A percentile compares a stretch with the other conserved stretches of the same genome.
phyloP scores from a whole-genome alignment of 331 rosid species.

The Prunus yedoensis region DNA sequence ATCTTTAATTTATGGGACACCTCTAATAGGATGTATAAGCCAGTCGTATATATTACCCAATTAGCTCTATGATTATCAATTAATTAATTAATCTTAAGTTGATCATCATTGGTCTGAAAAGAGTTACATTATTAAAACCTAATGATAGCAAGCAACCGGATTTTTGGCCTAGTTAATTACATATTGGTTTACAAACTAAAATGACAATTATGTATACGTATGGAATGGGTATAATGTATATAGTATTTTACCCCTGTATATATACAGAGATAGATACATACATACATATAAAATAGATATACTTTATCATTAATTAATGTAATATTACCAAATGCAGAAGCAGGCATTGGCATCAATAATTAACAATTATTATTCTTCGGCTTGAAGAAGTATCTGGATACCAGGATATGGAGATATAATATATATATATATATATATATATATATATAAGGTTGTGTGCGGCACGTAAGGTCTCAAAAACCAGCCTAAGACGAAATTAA shows the following conservation, averaged over 20 bases:
- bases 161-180: neutral
- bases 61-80: constrained; percentile 9
- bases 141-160: no score
- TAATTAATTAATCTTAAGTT: neutral
- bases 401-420: no score
- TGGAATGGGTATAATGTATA: neutral
- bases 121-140: no score
- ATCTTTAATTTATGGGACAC: neutral
- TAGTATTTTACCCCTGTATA: neutral
- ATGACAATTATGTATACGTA: neutral
- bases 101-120: constrained; percentile 12
- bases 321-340: neutral
- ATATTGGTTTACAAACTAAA: neutral
- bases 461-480: constrained; percentile 33
- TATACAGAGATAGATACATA: neutral
- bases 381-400: constrained; percentile 11
- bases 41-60: neutral
- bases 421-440: no score
- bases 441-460: constrained; percentile 22
- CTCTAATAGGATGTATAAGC: neutral
- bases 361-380: constrained; percentile 19
- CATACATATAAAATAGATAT: neutral
- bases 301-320: neutral
- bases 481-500: constrained; percentile 13
- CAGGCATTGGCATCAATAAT: neutral